Evolutionary conservation across 768 basidiomycete species (phyloP).

Genomic region (Leccinum incarnatum): DNA sequence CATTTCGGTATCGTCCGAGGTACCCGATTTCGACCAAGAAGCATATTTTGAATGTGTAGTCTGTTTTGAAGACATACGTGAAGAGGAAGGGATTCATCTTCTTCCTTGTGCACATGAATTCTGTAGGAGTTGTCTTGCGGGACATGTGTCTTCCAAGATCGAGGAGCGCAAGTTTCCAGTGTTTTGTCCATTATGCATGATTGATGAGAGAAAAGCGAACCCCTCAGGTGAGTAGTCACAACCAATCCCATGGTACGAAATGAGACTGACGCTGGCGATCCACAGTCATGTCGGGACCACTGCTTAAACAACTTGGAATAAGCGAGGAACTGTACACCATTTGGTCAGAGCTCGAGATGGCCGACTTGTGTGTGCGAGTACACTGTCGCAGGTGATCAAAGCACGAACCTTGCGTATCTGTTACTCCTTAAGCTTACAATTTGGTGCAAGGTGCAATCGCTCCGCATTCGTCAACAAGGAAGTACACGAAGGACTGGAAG

Average conservation of each 20-base stretch:
- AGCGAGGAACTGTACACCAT: slow-evolving; percentile 38
- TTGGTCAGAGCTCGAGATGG: slow-evolving; percentile 47
- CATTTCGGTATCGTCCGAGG: neutral
- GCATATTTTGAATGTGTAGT: slow-evolving; percentile 48
- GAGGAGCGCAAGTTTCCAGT: slow-evolving; percentile 54
- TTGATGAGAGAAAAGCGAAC: slow-evolving; percentile 28
- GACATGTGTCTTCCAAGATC: slow-evolving; percentile 45
- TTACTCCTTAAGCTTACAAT: neutral
- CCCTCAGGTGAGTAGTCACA: slow-evolving; percentile 32
- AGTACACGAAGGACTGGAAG: slow-evolving; percentile 40
- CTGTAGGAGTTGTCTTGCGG: slow-evolving; percentile 50
- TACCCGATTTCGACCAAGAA: slow-evolving; percentile 7
- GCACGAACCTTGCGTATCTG: neutral
- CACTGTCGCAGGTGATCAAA: slow-evolving; percentile 47
- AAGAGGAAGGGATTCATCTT: slow-evolving; percentile 40
- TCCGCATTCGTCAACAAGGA: slow-evolving; percentile 48
- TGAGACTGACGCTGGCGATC: neutral
- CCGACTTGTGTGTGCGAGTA: slow-evolving; percentile 38
- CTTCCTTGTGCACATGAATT: slow-evolving; percentile 48
- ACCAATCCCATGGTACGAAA: neutral
- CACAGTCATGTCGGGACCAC: slow-evolving; percentile 37
- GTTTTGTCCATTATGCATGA: slow-evolving; percentile 54
- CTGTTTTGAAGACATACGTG: slow-evolving; percentile 49
- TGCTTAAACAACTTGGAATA: slow-evolving; percentile 42
- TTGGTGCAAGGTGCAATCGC: slow-evolving; percentile 44